These are phyloP conservation scores for Phytophthora palmivora DNA, from an alignment of 352 stramenopile genomes.

Conservation along the genomic window DNA sequence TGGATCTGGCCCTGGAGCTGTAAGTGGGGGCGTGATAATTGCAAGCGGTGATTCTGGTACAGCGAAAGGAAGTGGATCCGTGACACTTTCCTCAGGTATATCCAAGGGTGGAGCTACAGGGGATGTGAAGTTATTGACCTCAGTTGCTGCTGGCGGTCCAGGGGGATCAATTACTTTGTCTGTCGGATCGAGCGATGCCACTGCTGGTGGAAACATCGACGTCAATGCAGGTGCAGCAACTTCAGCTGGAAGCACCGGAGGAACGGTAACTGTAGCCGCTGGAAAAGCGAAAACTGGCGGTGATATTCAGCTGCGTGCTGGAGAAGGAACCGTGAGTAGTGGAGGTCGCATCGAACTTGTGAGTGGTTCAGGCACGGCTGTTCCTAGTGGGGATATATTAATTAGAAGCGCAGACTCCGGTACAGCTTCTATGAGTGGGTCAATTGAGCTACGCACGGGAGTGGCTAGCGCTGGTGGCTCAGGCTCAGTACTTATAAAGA, in stretches of 20 bases:
- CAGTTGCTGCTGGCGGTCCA: conserved; percentile 16
- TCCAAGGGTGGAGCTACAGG: conserved; percentile 32
- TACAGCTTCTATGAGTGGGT: not conserved
- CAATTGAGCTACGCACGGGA: not conserved
- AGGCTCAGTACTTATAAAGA: not conserved
- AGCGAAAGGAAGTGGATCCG: conserved; percentile 24
- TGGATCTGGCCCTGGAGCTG: conserved; percentile 23
- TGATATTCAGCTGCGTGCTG: conserved; percentile 9
- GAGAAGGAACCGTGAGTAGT: conserved; percentile 16
- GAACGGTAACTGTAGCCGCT: not conserved
- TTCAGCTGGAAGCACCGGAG: conserved; percentile 7
- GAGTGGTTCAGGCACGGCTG: conserved; percentile 27
- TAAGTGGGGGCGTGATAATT: conserved; percentile 39
- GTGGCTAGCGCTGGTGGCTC: not conserved
- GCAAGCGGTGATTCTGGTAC: conserved; percentile 23
- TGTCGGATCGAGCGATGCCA: no score
- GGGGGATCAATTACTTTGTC: conserved; percentile 34
- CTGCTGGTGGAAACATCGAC: conserved; percentile 22
- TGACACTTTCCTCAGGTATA: conserved; percentile 33
- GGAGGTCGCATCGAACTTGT: conserved; percentile 34
- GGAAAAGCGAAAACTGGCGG: conserved; percentile 19
- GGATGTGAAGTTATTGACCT: conserved; percentile 32
- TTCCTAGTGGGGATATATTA: no score
- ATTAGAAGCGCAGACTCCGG: no score
- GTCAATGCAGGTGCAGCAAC: conserved; percentile 30